Base-by-base conservation (phyloP, 768 basidiomycete genomes). In the Suillus decipiens region DNA sequence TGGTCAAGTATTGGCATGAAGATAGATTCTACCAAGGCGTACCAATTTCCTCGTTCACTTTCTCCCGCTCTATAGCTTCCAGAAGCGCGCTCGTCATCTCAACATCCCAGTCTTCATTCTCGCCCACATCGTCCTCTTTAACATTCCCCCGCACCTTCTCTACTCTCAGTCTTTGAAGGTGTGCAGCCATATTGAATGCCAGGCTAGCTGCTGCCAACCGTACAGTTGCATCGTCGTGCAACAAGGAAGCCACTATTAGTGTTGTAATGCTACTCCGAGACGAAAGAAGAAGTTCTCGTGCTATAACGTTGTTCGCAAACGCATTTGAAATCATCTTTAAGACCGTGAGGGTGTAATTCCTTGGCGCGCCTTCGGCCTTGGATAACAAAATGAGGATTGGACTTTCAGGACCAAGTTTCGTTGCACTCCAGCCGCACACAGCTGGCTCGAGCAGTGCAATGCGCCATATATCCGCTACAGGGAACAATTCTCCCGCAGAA, bases 61-160 rank as follows among this genome's bases (percentile, higher is more conserved):
- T 82, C 77, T 96, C 94, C 66, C 83, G 82, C 58, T 81, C 82
- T 22, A 96, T 69, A 19, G 90, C 92, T 73, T 94, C 92, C 0
- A 95, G 72, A n/a, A 97, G 70, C 1, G 92, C 96, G 69, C 89
- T 92, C 2, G 88, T 79, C 37, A 96, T 75, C 78, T 97, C 96
- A 0, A 91, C 80, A 70, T 93, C 88, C 92, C 93, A 96, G 61
- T 95, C 95, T 22, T 83, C 92, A 60, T 87, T 85, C 59, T 84
- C 87, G 45, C 77, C 78, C 17, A 76, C 79, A 33, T 79, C 80
- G 3, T 74, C 75, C n/a, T 64, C 70, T 34, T 72, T 73, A 43
- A 71, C 70, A 24, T 67, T 69, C 28, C 75, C 76, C 43, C 70
- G 71, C 48, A 74, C 61, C 62, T 71, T 73, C 50, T 82, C 86